Evolutionary conservation across 192 early-diverging fungal species (phyloP).

Genomic region (Backusella mclennaniae): DNA sequence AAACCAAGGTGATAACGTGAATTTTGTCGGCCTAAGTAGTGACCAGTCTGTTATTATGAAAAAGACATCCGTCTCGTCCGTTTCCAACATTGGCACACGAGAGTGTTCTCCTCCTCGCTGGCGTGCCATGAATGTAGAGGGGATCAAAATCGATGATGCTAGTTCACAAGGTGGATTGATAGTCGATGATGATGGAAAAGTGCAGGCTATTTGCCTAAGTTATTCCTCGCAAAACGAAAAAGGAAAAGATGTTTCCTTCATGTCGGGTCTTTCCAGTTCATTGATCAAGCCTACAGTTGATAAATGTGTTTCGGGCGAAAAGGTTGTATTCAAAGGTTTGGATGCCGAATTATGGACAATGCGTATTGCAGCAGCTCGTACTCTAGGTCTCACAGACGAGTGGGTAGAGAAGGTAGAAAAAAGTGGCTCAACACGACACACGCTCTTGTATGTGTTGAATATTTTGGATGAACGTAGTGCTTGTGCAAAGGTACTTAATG

Average conservation of each 20-base stretch:
- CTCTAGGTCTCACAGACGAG: constrained; percentile 54
- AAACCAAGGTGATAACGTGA: constrained; percentile 62
- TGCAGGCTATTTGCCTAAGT: constrained; percentile 66
- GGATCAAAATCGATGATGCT: constrained; percentile 69
- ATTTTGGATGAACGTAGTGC: constrained; percentile 56
- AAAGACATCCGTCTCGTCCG: constrained; percentile 58
- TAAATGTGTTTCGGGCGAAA: constrained; percentile 45
- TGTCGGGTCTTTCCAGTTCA: constrained; percentile 55
- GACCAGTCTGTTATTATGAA: constrained; percentile 57
- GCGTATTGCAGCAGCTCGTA: constrained; percentile 58
- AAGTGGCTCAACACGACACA: constrained; percentile 46
- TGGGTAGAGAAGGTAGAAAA: constrained; percentile 60
- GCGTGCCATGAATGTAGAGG: constrained; percentile 54
- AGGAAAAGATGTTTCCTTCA: constrained; percentile 62
- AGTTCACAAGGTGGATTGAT: constrained; percentile 68
- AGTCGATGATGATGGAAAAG: constrained; percentile 52
- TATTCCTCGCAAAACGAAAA: constrained; percentile 71
- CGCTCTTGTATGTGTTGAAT: constrained; percentile 56
- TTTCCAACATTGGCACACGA: constrained; percentile 63
- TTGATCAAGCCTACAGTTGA: constrained; percentile 50
- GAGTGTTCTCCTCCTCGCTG: constrained; percentile 70
- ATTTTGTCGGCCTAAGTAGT: constrained; percentile 54
- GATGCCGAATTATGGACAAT: constrained; percentile 63
- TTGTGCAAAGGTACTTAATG: constrained; percentile 53
- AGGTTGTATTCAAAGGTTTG: constrained; percentile 53